Evolutionary conservation across 441 rosid species (phyloP).

Genomic region (Capsella rubella): DNA sequence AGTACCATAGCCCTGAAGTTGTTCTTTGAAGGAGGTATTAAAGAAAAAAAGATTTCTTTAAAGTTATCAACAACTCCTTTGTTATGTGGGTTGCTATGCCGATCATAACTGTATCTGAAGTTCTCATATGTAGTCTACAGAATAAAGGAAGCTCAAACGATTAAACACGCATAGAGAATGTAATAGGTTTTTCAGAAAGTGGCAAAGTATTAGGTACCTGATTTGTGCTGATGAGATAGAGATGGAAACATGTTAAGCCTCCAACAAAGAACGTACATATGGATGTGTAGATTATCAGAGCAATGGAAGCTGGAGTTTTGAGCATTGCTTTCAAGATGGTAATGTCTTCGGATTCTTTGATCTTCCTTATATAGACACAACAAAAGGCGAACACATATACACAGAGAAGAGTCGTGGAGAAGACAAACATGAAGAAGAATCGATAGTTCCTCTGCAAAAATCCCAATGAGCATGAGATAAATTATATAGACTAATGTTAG

Average conservation of each 20-base stretch:
- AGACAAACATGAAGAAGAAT: constrained; percentile 74
- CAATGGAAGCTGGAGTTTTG: constrained; percentile 61
- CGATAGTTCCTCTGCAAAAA: constrained; percentile 69
- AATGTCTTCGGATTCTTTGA: constrained; percentile 51
- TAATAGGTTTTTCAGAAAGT: background rate
- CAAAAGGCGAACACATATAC: constrained; percentile 63
- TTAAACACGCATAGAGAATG: background rate
- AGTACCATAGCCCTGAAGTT: constrained; percentile 53
- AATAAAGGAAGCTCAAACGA: constrained; percentile 29
- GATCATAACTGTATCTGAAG: constrained; percentile 53
- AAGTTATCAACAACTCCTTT: constrained; percentile 66
- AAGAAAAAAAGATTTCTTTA: constrained; percentile 59
- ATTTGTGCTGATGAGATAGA: constrained; percentile 70
- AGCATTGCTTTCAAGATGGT: constrained; percentile 66
- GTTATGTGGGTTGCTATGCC: constrained; percentile 53
- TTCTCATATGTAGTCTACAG: constrained; percentile 77
- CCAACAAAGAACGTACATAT: constrained; percentile 70
- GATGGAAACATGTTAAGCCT: constrained; percentile 67
- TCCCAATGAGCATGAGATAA: constrained; percentile 10
- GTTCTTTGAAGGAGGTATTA: constrained; percentile 58
- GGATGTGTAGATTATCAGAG: constrained; percentile 61
- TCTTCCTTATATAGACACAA: constrained; percentile 55
- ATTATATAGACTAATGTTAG: background rate
- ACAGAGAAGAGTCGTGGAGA: constrained; percentile 67
- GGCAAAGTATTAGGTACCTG: constrained; percentile 51